Conservation (phyloP, 2,329 filamentous ascomycete genomes). For the Nigrospora oryzae region DNA sequence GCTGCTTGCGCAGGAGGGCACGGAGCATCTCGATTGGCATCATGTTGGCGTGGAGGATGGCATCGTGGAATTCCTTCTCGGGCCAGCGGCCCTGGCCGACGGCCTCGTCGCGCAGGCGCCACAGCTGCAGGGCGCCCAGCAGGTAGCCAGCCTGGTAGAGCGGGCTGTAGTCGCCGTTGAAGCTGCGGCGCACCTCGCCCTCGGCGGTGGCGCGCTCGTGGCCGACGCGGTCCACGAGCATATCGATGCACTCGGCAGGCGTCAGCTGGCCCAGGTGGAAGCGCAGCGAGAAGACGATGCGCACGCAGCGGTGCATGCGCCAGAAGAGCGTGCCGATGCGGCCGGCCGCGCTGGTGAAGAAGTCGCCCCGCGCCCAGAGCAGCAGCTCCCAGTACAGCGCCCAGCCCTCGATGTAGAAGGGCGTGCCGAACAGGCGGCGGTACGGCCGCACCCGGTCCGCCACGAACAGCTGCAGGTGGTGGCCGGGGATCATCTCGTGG, state of each 20-base stretch:
- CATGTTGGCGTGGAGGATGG: conserved; percentile 37
- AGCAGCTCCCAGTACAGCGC: conserved; percentile 54
- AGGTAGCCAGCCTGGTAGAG: conserved; percentile 54
- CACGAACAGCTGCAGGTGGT: conserved; percentile 44
- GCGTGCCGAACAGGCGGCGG: conserved; percentile 43
- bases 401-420: conserved; percentile 54
- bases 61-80: conserved; percentile 50
- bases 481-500: conserved; percentile 53
- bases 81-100: conserved; percentile 24
- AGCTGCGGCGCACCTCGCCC: conserved; percentile 48
- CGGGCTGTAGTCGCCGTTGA: conserved; percentile 47
- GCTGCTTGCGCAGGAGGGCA: conserved; percentile 33
- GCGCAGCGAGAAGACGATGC: conserved; percentile 48
- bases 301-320: conserved; percentile 53
- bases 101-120: conserved; percentile 38
- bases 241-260: conserved; percentile 45
- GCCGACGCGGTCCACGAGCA: conserved; percentile 46
- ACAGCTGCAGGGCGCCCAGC: conserved; percentile 49
- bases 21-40: conserved; percentile 48
- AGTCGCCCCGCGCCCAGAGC: conserved; percentile 45
- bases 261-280: conserved; percentile 49
- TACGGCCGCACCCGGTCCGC: conserved; percentile 37
- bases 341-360: conserved; percentile 40
- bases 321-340: conserved; percentile 51
- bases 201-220: conserved; percentile 52